Evolutionary conservation across 2,329 filamentous ascomycete species (phyloP), one percentile per base, ranked within the genome.

Genomic region (Fusarium avenaceum): DNA sequence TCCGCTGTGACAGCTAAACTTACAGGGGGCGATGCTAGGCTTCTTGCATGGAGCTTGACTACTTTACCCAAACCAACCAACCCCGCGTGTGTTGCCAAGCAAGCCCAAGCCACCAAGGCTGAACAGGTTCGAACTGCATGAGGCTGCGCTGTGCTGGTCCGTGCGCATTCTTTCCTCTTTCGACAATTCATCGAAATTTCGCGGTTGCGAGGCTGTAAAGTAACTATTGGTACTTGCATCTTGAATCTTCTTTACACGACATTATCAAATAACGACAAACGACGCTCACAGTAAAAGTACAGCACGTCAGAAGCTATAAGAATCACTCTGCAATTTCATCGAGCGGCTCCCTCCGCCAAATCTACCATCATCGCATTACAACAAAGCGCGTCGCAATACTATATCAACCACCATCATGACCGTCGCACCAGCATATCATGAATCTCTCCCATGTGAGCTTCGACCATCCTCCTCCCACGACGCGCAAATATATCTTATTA

Each of bases 401-500:
- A 67, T 15, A 51, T 19, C 42, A 50, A 38, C 40, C 52, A 47
- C 63, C 62, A 62, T 44, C 57, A 78, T 77, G 76, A 39, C 74
- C 35, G 52, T 76, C 60, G 70, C 72, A 40, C 75, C 78, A 49
- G 80, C 80, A 52, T 82, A 90, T 65, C 90, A 94, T 80, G 92
- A 96, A 76, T 93, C 91, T 22, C 88, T 96, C 22, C 92, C 92
- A 48, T 95, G 92, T 94, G 86, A 70, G 87, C 64, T 49, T 42
- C 43, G 40, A 15, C 5, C 56, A 42, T 28, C 7, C 6, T 47
- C 47, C 57, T 52, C 28, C 48, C 51, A n/a, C 63, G 44, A 56
- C 33, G 20, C 20, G 7, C 24, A 20, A 24, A 24, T 13, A 51
- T 49, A 26, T 20, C 19, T 43, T 51, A 57, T 60, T 76, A 73